Evolutionary conservation across 2,329 filamentous ascomycete genomes (phyloP).

Genomic region (Neofusicoccum ribis): DNA sequence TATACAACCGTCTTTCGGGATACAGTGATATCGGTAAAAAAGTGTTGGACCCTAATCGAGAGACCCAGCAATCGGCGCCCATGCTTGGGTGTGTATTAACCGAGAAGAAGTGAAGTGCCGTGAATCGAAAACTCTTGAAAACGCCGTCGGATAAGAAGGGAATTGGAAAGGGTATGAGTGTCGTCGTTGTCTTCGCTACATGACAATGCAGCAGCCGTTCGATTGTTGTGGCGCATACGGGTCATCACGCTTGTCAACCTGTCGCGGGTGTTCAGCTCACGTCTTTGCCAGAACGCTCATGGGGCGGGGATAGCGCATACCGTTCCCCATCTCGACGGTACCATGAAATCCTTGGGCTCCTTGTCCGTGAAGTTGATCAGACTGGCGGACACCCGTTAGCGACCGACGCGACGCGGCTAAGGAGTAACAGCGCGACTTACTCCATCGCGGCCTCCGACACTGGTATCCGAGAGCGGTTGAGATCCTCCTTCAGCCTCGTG

Average conservation of each 20-base stretch:
- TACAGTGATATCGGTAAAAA: constrained; percentile 18
- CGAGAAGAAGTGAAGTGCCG: constrained; percentile 19
- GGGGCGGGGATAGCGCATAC: constrained; percentile 44
- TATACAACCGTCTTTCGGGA: constrained; percentile 20
- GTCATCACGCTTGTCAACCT: constrained; percentile 92
- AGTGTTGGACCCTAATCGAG: constrained; percentile 8
- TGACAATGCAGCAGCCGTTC: constrained; percentile 90
- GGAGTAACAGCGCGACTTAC: constrained; percentile 35
- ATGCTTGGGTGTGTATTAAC: constrained; percentile 19
- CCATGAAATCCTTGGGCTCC: constrained; percentile 95
- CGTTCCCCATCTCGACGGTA: constrained; percentile 92
- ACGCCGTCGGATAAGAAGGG: constrained; percentile 19
- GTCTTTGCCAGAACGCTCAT: background rate
- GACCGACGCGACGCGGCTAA: background rate
- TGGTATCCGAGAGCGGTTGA: constrained; percentile 92
- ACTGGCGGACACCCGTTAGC: constrained; percentile 51
- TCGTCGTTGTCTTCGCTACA: constrained; percentile 56
- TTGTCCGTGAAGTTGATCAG: constrained; percentile 98
- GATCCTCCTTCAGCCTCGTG: constrained; percentile 89
- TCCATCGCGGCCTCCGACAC: constrained; percentile 82
- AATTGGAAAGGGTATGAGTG: constrained; percentile 15
- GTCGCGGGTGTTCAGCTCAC: constrained; percentile 24
- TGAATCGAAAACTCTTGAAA: constrained; percentile 21
- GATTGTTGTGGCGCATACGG: constrained; percentile 97
- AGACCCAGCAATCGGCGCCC: constrained; percentile 17